Percentiles rank a stretch among this genome's conserved stretches.
Conservation (phyloP, 768 basidiomycete species). For the Postia placenta region DNA sequence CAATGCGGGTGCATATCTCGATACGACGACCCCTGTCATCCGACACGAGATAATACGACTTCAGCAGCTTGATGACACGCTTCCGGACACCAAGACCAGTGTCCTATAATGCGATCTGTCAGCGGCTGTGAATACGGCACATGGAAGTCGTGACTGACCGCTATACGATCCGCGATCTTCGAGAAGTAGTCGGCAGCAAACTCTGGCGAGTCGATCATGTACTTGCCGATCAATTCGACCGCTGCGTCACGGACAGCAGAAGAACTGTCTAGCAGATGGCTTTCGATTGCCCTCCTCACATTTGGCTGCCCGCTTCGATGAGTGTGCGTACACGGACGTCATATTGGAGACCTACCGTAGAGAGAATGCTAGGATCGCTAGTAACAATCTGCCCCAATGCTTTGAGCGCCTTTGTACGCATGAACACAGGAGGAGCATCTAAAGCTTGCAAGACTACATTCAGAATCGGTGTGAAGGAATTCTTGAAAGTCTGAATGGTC, state of each 20-base stretch:
- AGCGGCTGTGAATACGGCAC: neutral
- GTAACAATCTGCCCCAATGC: conserved; percentile 87
- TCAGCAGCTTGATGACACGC: conserved; percentile 91
- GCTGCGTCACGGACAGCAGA: conserved; percentile 95
- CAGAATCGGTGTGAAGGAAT: conserved; percentile 80
- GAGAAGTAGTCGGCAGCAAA: conserved; percentile 89
- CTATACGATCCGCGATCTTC: conserved; percentile 84
- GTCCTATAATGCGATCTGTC: conserved; percentile 49
- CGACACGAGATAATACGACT: conserved; percentile 68
- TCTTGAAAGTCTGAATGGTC: conserved; percentile 65
- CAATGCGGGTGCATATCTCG: conserved; percentile 79
- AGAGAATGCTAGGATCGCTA: conserved; percentile 79
- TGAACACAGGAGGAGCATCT: conserved; percentile 83
- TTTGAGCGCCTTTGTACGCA: conserved; percentile 90
- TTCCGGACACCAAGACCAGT: conserved; percentile 92
- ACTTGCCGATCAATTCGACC: conserved; percentile 96
- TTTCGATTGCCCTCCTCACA: conserved; percentile 84
- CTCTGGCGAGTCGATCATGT: conserved; percentile 83
- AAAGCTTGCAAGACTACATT: conserved; percentile 72
- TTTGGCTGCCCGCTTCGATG: conserved; percentile 43
- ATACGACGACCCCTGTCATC: conserved; percentile 53
- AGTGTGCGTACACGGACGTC: too few relatives aligned
- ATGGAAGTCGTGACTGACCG: conserved; percentile 43
- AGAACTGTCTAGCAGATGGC: conserved; percentile 85
- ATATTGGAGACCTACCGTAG: conserved; percentile 52